A percentile compares a stretch with the other conserved stretches of the same genome.
Conservation (phyloP, 306 rosid species). For the Abrus pulchellus region DNA sequence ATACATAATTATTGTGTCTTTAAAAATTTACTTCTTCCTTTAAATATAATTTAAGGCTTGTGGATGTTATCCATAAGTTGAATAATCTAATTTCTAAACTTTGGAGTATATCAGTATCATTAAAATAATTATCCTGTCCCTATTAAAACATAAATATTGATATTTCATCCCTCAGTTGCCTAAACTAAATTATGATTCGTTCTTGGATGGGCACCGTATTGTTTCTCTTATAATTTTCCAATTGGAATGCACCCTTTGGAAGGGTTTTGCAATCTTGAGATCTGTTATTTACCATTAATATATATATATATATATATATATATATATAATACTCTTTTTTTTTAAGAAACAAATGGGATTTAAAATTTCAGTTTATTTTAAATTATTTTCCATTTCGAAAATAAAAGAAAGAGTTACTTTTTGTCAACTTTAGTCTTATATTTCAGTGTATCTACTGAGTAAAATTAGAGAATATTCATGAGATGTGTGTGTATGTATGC, state of each 20-base stretch:
- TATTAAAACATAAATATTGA: background rate
- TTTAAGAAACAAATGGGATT: too few species aligned
- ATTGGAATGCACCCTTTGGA: background rate
- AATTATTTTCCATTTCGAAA: too few species aligned
- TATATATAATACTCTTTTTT: too few species aligned
- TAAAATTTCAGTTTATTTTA: too few species aligned
- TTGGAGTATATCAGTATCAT: background rate
- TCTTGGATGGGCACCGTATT: background rate
- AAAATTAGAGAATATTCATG: background rate
- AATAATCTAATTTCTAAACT: slow-evolving; percentile 3
- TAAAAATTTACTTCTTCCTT: background rate
- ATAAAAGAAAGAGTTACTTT: too few species aligned
- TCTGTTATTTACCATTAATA: background rate
- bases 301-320: too few species aligned
- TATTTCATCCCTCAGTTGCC: background rate
- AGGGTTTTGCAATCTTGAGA: background rate
- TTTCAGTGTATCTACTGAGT: background rate
- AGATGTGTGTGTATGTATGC: too few species aligned
- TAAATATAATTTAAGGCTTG: background rate
- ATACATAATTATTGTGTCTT: background rate
- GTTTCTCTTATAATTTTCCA: background rate
- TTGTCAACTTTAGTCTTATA: background rate
- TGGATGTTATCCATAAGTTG: background rate
- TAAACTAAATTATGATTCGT: background rate
- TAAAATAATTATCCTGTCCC: background rate